phyloP scores from a whole-genome alignment of 768 basidiomycete species.

The Steccherinum ochraceum region DNA sequence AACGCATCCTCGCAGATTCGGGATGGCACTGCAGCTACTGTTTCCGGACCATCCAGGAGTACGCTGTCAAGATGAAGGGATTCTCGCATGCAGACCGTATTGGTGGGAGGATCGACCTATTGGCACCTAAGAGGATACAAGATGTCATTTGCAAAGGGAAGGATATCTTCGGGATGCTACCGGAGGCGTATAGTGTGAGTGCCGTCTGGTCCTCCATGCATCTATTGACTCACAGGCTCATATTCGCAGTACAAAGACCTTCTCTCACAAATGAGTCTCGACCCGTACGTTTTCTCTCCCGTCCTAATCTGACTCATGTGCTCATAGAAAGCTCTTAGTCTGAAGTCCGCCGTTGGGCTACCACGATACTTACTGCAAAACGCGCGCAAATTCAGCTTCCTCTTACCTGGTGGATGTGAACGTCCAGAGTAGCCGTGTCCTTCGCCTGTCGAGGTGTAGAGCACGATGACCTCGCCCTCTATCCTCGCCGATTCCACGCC shows the following conservation, averaged over 20 bases:
- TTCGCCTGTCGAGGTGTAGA: too few relatives aligned
- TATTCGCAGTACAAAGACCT: conserved; percentile 41
- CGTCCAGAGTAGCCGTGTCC: too few relatives aligned
- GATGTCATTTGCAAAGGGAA: conserved; percentile 51
- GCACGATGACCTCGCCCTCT: too few relatives aligned
- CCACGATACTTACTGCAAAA: conserved; percentile 48
- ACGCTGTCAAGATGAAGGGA: conserved; percentile 46
- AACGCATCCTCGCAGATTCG: conserved; percentile 49
- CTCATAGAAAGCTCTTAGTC: conserved; percentile 22
- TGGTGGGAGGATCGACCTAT: conserved; percentile 36
- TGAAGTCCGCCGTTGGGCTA: conserved; percentile 41
- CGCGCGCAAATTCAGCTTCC: conserved; percentile 41
- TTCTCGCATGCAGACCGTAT: conserved; percentile 61
- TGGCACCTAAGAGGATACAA: conserved; percentile 48
- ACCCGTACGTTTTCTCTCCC: conserved; percentile 34
- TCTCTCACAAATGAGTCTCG: conserved; percentile 44
- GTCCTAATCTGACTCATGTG: not conserved
- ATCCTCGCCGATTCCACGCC: too few relatives aligned
- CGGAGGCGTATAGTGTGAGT: conserved; percentile 52
- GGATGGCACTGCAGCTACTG: conserved; percentile 70
- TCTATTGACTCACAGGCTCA: not conserved
- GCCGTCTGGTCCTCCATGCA: not conserved
- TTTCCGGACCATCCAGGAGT: conserved; percentile 54
- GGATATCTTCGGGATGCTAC: conserved; percentile 62
- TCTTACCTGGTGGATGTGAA: conserved; percentile 48